Percentiles rank a stretch among this genome's conserved stretches.
These are phyloP conservation scores for Kwoniella mangroviensis DNA, from an alignment of 768 basidiomycete species.

Conservation along the genomic window DNA sequence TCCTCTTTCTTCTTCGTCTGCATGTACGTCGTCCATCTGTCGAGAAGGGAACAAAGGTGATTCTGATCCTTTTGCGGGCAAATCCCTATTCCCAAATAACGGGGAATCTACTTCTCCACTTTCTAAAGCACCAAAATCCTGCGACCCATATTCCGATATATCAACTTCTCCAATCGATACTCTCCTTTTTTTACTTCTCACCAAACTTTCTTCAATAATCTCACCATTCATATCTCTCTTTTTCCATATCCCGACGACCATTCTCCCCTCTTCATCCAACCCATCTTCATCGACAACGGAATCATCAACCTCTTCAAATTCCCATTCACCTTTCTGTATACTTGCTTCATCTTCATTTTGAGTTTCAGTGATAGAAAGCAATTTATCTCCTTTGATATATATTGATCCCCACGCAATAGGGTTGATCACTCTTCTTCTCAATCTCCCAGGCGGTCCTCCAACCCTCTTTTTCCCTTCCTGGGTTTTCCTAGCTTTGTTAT, in stretches of 20 bases:
- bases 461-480: neutral
- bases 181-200: slow-evolving; percentile 16
- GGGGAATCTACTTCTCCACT: slow-evolving; percentile 16
- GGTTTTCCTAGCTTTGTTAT: neutral
- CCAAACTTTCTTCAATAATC: slow-evolving; percentile 15
- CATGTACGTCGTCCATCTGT: neutral
- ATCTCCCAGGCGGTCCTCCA: slow-evolving; percentile 36
- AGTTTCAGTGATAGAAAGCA: neutral
- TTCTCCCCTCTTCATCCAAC: slow-evolving; percentile 13
- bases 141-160: neutral
- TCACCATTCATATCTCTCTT: slow-evolving; percentile 22
- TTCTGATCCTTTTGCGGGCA: neutral
- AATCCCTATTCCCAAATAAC: slow-evolving; percentile 17
- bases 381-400: slow-evolving; percentile 25
- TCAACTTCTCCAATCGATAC: slow-evolving; percentile 5
- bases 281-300: slow-evolving; percentile 11
- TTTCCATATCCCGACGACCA: slow-evolving; percentile 18
- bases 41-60: slow-evolving; percentile 25
- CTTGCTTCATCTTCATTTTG: neutral
- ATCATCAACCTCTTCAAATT: slow-evolving; percentile 27
- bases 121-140: neutral
- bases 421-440: slow-evolving; percentile 47
- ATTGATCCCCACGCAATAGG: slow-evolving; percentile 41
- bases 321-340: slow-evolving; percentile 21
- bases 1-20: slow-evolving; percentile 5